Conservation (phyloP, 202 grass and related monocot genomes). For the Hordeum pubiflorum region DNA sequence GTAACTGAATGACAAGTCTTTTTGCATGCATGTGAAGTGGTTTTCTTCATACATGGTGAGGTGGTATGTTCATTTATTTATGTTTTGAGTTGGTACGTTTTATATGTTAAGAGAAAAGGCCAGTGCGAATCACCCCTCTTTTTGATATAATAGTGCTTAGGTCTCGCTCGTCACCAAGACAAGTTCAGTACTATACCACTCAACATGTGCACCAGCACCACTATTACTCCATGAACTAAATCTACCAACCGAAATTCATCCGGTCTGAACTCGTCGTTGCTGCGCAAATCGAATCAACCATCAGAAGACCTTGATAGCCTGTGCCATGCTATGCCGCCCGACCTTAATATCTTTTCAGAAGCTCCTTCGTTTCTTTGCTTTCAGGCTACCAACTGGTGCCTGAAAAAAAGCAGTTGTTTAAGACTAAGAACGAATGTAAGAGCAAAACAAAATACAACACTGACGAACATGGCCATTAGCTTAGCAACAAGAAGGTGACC, state of each 20-base stretch:
- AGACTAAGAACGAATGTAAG: neutral
- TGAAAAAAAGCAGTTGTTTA: neutral
- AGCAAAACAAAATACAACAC: too few species aligned
- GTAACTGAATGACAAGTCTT: too few species aligned
- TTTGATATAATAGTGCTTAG: too few species aligned
- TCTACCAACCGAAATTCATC: neutral
- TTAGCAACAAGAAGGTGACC: neutral
- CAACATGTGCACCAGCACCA: neutral
- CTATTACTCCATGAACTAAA: neutral
- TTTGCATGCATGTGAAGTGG: too few species aligned
- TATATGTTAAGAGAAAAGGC: too few species aligned
- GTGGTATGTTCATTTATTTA: too few species aligned
- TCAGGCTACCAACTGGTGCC: neutral
- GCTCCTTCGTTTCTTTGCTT: neutral
- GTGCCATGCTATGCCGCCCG: neutral
- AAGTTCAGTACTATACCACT: neutral
- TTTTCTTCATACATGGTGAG: too few species aligned
- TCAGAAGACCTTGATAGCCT: neutral
- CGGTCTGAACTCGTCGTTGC: neutral
- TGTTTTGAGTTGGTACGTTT: too few species aligned
- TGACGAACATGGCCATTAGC: too few species aligned
- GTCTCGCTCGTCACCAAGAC: neutral
- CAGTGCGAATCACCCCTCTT: too few species aligned
- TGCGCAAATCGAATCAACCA: neutral
- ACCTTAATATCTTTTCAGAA: neutral